These are phyloP conservation scores for Paecilomyces dactylethromorphus DNA, from an alignment of 2,329 filamentous ascomycete genomes.

Conservation along the genomic window DNA sequence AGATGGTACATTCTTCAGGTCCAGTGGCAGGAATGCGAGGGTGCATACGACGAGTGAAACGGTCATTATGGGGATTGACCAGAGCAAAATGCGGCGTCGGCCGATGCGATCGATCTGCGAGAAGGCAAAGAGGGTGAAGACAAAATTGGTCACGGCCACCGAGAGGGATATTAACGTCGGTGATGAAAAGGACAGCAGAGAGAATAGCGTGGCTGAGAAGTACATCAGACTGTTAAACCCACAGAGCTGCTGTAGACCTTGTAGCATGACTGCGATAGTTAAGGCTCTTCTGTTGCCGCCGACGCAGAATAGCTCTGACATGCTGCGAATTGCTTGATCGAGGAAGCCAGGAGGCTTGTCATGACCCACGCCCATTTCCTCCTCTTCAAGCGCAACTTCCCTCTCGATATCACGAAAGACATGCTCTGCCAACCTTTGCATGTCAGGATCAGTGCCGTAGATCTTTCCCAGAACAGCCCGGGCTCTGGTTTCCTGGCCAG, in stretches of 20 bases:
- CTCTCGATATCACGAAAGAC: conserved; percentile 64
- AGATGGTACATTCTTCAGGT: conserved; percentile 30
- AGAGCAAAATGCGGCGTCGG: conserved; percentile 70
- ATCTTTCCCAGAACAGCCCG: conserved; percentile 59
- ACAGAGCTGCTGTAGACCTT: conserved; percentile 81
- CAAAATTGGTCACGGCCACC: conserved; percentile 76
- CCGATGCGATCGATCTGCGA: conserved; percentile 73
- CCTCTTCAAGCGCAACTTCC: conserved; percentile 66
- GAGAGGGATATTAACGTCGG: conserved; percentile 74
- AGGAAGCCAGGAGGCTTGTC: conserved; percentile 13
- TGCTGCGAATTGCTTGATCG: conserved; percentile 18
- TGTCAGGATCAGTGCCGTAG: conserved; percentile 46
- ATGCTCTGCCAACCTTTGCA: conserved; percentile 45
- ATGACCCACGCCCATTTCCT: conserved; percentile 26
- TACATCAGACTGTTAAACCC: conserved; percentile 93
- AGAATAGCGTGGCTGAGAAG: conserved; percentile 77
- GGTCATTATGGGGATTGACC: conserved; percentile 79
- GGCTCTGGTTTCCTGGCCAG: conserved; percentile 56
- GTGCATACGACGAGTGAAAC: conserved; percentile 64
- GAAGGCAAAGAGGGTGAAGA: conserved; percentile 70
- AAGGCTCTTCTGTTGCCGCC: conserved; percentile 61
- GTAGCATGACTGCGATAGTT: conserved; percentile 77
- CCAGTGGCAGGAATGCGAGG: conserved; percentile 63
- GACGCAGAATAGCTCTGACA: conserved; percentile 24
- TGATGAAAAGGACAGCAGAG: conserved; percentile 67